Base-by-base conservation (phyloP, 345 rosid genomes). In the Theobroma cacao region DNA sequence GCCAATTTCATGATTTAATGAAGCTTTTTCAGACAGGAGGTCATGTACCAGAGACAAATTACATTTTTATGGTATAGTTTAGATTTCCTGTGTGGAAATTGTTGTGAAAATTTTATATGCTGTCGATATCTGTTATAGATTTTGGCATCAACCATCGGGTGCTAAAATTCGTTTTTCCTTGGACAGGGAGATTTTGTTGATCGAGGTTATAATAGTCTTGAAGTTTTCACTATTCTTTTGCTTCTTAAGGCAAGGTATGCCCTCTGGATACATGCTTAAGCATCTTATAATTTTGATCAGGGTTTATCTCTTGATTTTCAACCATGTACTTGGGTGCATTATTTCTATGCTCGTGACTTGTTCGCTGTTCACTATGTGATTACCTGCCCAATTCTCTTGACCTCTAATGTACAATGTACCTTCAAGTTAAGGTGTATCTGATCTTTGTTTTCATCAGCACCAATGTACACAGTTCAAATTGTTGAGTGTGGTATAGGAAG, bases 21-120 rank as follows among this genome's bases (percentile, higher is more conserved):
- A 97, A 97, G 82, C 98, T 97, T 90, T 97, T 97, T 77, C 97
- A 93, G 85, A 94, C 99, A 8, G 99, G 98, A 48, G 99, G 98
- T 69, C 98, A 94, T 80, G 98, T 97, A 14, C 98, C 99, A 2
- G 98, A 97, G 85, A 97, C 98, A 1, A 97, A 97, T 79, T 97
- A 97, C 90, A 97, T 97, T 58, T 97, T 97, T 82, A 96, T 92
- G 98, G 99, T 91, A 89, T 70, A 47, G 38, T 64, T 24, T 64
- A 26, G 76, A 0, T 68, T 12, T 26, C 70, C 50, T 40, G 7
- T 14, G 5, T 59, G 40, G 15, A 62, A 61, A 56, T 53, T 74
- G 14, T 43, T 63, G 28, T 80, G 61, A 70, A 4, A 31, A 66
- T 55, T 60, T 73, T 74, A 56, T 56, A 7, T n/a, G 24, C 22